These are phyloP conservation scores for Mycena filopes DNA, from an alignment of 768 basidiomycete genomes.

Conservation along the genomic window DNA sequence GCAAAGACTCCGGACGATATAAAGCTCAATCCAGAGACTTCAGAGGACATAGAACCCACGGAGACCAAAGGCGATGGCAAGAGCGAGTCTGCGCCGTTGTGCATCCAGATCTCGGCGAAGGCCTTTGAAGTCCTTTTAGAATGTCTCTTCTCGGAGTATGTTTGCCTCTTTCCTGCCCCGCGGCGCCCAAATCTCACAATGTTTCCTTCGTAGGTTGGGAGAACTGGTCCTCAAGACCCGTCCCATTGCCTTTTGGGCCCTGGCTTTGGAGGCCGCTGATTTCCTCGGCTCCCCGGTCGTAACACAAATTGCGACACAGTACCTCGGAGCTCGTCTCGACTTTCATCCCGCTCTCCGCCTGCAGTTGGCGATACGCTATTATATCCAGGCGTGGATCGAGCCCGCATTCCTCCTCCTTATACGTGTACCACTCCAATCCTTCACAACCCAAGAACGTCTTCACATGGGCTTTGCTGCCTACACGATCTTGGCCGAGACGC, in stretches of 20 bases:
- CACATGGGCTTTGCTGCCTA: background rate
- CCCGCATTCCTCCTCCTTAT: background rate
- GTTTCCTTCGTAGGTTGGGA: too few relatives aligned
- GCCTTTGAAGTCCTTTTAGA: slow-evolving; percentile 1
- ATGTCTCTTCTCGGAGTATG: background rate
- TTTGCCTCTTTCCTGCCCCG: background rate
- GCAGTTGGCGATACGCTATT: background rate
- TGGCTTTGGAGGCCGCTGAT: background rate
- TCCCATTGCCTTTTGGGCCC: background rate
- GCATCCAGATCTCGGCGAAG: background rate
- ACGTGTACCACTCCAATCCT: background rate
- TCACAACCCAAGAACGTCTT: background rate
- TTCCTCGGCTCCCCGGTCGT: background rate
- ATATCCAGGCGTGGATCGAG: background rate
- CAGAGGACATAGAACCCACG: too few relatives aligned
- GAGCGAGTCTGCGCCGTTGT: background rate
- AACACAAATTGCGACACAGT: background rate
- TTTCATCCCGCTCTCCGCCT: background rate
- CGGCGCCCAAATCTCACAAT: background rate
- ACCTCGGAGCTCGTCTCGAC: background rate
- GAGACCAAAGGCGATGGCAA: background rate
- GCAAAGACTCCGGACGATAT: too few relatives aligned
- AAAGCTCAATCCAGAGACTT: too few relatives aligned
- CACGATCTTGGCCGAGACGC: background rate
- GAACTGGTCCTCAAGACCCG: background rate